phyloP scores from a whole-genome alignment of 176 grass and related monocot species.

The Miscanthus lutarioriparius region DNA sequence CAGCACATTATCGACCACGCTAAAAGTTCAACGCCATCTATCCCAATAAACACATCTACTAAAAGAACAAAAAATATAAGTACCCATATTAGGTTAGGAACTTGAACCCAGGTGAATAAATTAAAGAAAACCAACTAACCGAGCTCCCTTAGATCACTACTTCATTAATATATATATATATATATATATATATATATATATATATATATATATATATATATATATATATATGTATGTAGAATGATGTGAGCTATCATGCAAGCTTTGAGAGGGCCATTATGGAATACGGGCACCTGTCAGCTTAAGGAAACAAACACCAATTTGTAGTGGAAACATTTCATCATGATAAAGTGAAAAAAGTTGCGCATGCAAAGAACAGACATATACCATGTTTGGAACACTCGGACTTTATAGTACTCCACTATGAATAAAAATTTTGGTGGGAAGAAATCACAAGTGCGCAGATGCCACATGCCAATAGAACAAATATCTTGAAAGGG shows the following conservation, averaged over 20 bases:
- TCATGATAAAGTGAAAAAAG: background rate
- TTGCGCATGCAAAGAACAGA: background rate
- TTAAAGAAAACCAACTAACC: too few species aligned
- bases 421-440: background rate
- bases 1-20: too few species aligned
- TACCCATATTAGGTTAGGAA: too few species aligned
- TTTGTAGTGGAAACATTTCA: slow-evolving; percentile 25
- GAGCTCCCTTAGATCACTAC: too few species aligned
- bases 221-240: background rate
- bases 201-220: too few species aligned
- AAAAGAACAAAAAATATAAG: too few species aligned
- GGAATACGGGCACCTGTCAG: background rate
- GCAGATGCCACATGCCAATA: slow-evolving; percentile 15
- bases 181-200: too few species aligned
- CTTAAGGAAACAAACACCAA: background rate
- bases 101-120: too few species aligned
- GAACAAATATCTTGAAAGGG: slow-evolving; percentile 28
- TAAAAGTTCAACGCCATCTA: too few species aligned
- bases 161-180: background rate
- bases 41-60: too few species aligned
- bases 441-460: background rate
- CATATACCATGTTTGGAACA: slow-evolving; percentile 23
- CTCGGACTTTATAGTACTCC: slow-evolving; percentile 1
- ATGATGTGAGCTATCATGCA: background rate
- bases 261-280: background rate